Evolutionary conservation across 768 basidiomycete genomes (phyloP).

Genomic region (Tricholoma sp.): DNA sequence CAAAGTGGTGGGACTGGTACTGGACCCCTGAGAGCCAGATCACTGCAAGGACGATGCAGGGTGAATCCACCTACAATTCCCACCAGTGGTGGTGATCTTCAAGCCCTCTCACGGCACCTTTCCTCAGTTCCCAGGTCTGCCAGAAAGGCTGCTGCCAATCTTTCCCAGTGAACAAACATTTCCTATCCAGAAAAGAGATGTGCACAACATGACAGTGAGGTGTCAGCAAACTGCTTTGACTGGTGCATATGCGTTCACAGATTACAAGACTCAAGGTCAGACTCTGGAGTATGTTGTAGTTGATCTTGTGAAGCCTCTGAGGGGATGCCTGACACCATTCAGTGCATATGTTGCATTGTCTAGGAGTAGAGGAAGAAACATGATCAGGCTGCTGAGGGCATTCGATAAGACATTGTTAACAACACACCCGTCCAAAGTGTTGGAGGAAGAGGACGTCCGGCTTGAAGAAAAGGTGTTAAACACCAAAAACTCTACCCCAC

Average conservation of each 20-base stretch:
- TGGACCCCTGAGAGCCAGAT: background rate
- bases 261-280: conserved; percentile 37
- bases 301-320: conserved; percentile 27
- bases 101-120: conserved; percentile 16
- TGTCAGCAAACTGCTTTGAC: conserved; percentile 27
- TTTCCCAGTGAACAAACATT: conserved; percentile 5
- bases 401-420: too few species aligned
- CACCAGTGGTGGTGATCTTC: conserved; percentile 21
- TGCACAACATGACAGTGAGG: conserved; percentile 4
- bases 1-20: background rate
- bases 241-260: conserved; percentile 34
- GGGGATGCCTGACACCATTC: conserved; percentile 22
- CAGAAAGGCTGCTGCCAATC: conserved; percentile 21
- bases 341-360: conserved; percentile 31
- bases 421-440: too few species aligned
- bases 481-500: too few species aligned
- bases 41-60: too few species aligned
- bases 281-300: conserved; percentile 30
- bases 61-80: too few species aligned
- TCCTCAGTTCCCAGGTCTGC: conserved; percentile 19
- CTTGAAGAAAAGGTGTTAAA: too few species aligned
- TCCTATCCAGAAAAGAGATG: background rate
- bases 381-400: conserved; percentile 18
- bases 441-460: too few species aligned
- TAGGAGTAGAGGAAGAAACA: conserved; percentile 21